These are phyloP conservation scores for Fusarium siculi DNA, from an alignment of 2,329 filamentous ascomycete genomes.

Conservation along the genomic window DNA sequence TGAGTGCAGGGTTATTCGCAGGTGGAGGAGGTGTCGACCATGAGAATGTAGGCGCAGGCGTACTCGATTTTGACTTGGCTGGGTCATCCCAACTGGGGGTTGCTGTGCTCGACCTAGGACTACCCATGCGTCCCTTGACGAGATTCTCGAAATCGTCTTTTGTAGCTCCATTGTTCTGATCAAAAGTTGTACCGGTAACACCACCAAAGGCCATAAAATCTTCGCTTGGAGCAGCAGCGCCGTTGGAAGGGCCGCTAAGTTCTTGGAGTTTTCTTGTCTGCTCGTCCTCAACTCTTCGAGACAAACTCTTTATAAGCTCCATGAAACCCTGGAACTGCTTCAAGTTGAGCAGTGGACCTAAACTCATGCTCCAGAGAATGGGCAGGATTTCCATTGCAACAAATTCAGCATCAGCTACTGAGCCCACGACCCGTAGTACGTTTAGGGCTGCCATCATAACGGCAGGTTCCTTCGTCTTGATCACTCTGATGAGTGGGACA, in stretches of 20 bases:
- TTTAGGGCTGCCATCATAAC: slow-evolving; percentile 95
- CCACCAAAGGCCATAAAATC: slow-evolving; percentile 79
- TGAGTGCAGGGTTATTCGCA: slow-evolving; percentile 48
- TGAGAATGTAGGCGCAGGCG: slow-evolving; percentile 65
- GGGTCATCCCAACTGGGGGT: slow-evolving; percentile 62
- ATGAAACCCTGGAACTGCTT: slow-evolving; percentile 92
- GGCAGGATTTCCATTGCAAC: slow-evolving; percentile 91
- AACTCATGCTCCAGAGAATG: slow-evolving; percentile 88
- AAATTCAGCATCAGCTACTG: slow-evolving; percentile 86
- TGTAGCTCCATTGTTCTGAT: slow-evolving; percentile 61
- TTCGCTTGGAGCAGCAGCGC: slow-evolving; percentile 63
- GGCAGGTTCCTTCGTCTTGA: slow-evolving; percentile 97
- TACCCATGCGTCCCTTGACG: slow-evolving; percentile 74
- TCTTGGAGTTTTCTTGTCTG: slow-evolving; percentile 91
- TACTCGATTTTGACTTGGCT: slow-evolving; percentile 49
- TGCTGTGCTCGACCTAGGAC: slow-evolving; percentile 53
- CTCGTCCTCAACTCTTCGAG: slow-evolving; percentile 84
- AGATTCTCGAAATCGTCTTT: slow-evolving; percentile 88
- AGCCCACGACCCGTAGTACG: slow-evolving; percentile 85
- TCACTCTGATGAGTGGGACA: slow-evolving; percentile 86
- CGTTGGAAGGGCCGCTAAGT: slow-evolving; percentile 70
- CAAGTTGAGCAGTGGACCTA: slow-evolving; percentile 89
- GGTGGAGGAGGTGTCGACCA: slow-evolving; percentile 72
- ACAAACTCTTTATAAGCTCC: slow-evolving; percentile 84
- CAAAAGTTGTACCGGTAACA: slow-evolving; percentile 69